Evolutionary conservation across 148 eudicot species (phyloP).

Genomic region (Fallopia convolvulus): DNA sequence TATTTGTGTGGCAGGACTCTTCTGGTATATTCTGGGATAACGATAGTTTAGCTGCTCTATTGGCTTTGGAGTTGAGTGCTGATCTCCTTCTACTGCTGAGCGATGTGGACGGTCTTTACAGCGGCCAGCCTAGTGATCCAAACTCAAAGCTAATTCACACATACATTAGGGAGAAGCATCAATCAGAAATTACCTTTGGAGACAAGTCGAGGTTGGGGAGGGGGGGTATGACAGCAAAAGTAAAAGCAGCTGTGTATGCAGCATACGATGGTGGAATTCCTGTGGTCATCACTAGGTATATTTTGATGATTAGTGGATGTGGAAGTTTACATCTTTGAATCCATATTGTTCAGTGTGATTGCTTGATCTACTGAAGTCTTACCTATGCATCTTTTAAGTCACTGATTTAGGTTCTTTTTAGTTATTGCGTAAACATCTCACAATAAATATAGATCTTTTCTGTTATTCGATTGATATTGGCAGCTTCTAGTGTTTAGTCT

Average conservation of each 20-base stretch:
- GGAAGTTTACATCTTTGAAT: not conserved
- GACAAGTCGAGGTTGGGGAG: conserved; percentile 95
- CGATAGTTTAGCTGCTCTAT: conserved; percentile 87
- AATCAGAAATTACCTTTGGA: conserved; percentile 77
- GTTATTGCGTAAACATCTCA: not conserved
- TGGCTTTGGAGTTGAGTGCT: conserved; percentile 90
- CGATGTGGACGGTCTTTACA: conserved; percentile 94
- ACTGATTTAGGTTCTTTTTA: not conserved
- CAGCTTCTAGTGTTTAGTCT: not conserved
- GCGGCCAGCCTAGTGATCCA: conserved; percentile 92
- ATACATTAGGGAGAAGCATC: conserved; percentile 70
- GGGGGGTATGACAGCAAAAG: conserved; percentile 99
- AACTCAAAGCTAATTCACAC: conserved; percentile 73
- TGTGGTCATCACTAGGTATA: conserved; percentile 91
- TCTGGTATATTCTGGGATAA: conserved; percentile 99
- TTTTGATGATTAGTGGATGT: not conserved
- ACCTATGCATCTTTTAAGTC: not conserved
- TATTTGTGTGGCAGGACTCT: conserved; percentile 48
- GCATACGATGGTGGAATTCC: conserved; percentile 80
- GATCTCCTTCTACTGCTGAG: conserved; percentile 91
- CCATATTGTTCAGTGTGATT: not conserved
- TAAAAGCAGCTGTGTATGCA: conserved; percentile 91
- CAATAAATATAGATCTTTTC: not conserved
- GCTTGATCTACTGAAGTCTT: not conserved
- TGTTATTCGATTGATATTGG: not conserved